phyloP scores from a whole-genome alignment of 768 basidiomycete genomes.

The Paxillus involutus region DNA sequence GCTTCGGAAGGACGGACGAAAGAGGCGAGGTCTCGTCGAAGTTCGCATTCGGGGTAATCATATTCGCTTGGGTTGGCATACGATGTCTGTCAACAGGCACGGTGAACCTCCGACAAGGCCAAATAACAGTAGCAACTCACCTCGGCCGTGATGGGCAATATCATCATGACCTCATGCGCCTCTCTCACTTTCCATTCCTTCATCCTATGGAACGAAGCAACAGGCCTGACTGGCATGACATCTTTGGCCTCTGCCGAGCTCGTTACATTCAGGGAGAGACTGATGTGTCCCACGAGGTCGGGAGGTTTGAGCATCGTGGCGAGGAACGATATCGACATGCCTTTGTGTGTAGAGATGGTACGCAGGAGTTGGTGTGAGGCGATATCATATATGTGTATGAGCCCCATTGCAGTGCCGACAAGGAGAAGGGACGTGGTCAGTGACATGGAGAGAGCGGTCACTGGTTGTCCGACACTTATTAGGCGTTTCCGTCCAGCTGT shows the following conservation, averaged over 20 bases:
- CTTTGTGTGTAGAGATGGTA: slow-evolving; percentile 71
- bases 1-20: slow-evolving; percentile 52
- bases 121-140: slow-evolving; percentile 28
- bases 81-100: slow-evolving; percentile 11
- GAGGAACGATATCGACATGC: slow-evolving; percentile 68
- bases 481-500: slow-evolving; percentile 52
- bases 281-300: slow-evolving; percentile 83
- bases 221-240: slow-evolving; percentile 61
- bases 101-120: not conserved
- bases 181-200: slow-evolving; percentile 66
- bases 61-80: slow-evolving; percentile 20
- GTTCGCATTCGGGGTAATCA: slow-evolving; percentile 51
- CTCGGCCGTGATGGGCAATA: slow-evolving; percentile 49
- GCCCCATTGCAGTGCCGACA: slow-evolving; percentile 73
- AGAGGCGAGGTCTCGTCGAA: slow-evolving; percentile 63
- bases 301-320: slow-evolving; percentile 81
- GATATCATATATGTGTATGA: slow-evolving; percentile 81
- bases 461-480: slow-evolving; percentile 69
- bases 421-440: slow-evolving; percentile 75
- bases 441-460: slow-evolving; percentile 76
- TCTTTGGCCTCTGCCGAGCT: slow-evolving; percentile 46
- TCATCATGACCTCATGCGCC: slow-evolving; percentile 65
- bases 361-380: slow-evolving; percentile 89
- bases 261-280: slow-evolving; percentile 44
- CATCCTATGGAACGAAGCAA: slow-evolving; percentile 73